These are phyloP conservation scores for Phytophthora hybrid DNA, from an alignment of 352 stramenopile species.

Conservation along the genomic window DNA sequence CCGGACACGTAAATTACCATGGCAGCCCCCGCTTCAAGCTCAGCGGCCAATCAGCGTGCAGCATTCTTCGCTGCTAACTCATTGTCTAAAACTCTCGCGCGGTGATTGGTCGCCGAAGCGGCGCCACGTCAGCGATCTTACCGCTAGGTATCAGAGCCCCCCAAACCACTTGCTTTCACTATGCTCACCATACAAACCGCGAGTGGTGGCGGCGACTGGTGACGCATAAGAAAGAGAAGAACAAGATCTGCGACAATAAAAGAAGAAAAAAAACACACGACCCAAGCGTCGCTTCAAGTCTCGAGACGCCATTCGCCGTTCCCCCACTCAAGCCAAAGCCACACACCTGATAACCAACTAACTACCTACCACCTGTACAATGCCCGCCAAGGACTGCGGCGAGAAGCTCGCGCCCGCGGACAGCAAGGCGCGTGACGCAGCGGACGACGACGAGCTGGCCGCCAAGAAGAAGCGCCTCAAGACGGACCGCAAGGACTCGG, in stretches of 20 bases:
- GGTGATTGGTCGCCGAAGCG: conserved; percentile 21
- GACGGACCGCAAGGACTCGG: conserved; percentile 25
- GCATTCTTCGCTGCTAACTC: neutral
- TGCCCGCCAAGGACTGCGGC: conserved; percentile 45
- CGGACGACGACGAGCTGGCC: conserved; percentile 22
- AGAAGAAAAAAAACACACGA: conserved; percentile 26
- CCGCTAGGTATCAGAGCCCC: conserved; percentile 5
- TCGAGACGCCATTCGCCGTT: conserved; percentile 20
- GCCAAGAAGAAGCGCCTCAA: conserved; percentile 48
- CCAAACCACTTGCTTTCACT: conserved; percentile 4
- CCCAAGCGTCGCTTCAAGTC: conserved; percentile 36
- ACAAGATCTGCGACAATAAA: conserved; percentile 25
- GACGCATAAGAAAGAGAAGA: conserved; percentile 24
- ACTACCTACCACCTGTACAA: neutral
- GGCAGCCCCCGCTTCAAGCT: neutral
- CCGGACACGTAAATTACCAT: too few species aligned
- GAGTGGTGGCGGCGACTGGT: neutral
- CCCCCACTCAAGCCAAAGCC: conserved; percentile 3
- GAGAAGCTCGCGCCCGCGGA: conserved; percentile 36
- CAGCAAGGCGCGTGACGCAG: conserved; percentile 35
- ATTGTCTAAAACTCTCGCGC: neutral
- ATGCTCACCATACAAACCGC: neutral
- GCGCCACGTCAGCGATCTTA: conserved; percentile 32
- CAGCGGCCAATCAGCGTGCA: neutral
- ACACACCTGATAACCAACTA: neutral